Evolutionary conservation across 2,329 filamentous ascomycete species (phyloP), one percentile per base, ranked within the genome.

Genomic region (Colletotrichum orchidophilum): DNA sequence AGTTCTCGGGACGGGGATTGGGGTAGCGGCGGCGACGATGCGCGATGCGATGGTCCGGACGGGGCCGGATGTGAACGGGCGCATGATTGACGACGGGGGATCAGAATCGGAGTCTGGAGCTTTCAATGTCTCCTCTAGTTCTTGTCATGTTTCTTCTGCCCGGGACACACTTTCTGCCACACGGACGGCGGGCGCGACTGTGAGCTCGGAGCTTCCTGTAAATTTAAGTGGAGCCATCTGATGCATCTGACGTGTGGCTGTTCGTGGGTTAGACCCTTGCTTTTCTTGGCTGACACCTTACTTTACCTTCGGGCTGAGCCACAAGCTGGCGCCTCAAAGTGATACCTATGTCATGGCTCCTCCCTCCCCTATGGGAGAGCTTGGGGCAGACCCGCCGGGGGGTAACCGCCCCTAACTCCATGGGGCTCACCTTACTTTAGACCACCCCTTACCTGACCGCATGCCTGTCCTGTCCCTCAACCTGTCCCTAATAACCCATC

Each of bases 401-500:
- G 57, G 49, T 21, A 52, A 50, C 29, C 26, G 57, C 68, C 63
- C 58, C 68, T 71, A 53, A 71, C 59, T 71, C 52, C 58, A 26
- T 59, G 27, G 61, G 27, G 12, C 60, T 61, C 27, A 50, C 21
- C 39, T 31, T 50, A 33, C 24, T 21, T 53, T 53, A n/a, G 18
- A 21, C 31, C 49, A 26, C 35, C 60, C 31, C 11, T 46, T 67
- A 70, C 57, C 63, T 71, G 64, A 68, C 64, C 53, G 58, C 58
- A 63, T 71, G 68, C 64, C 53, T 71, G 64, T 59, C 26, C 35
- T 58, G 21, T 52, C 29, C 31, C 52, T 54, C 31, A 71, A 58
- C 64, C 58, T 68, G 42, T 68, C 68, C 67, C 68, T 50, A 67
- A 67, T 61, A 42, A 57, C 39, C 50, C 57, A 62, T 53, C 55